Base-by-base conservation (phyloP, 2,329 filamentous ascomycete genomes). In the Penicillium hordei region DNA sequence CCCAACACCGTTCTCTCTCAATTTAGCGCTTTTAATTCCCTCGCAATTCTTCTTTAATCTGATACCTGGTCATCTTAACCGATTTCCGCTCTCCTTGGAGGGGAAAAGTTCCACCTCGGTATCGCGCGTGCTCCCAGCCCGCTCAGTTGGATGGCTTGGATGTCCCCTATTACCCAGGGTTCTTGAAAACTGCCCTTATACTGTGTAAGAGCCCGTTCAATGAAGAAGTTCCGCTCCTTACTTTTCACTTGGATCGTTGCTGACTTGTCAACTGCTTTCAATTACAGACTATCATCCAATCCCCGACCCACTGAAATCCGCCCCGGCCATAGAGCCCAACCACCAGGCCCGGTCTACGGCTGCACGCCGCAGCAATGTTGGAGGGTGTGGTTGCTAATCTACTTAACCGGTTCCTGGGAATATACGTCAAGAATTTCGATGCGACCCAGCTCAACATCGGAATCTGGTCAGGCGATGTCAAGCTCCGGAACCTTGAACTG, bases 341-440 rank as follows among this genome's bases (percentile, higher is more conserved):
- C 57, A 57, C 87, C 86, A 78, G 80, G 86, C 88, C 89, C 72
- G 89, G 89, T 86, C 89, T 71, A 91, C 85, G 89, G 83, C 86
- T 81, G 73, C 73, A 75, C 68, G 69, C 75, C 75, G 75, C 79
- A 82, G 83, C 75, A 71, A 99, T 99, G 94, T 86, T 99, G 80
- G 94, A 99, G 84, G 91, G 93, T 67, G 84, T 99, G 68, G 94
- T 97, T 64, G 92, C 94, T 69, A 95, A 93, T 78, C 83, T 99
- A 82, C 88, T 99, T 69, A 99, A 99, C 82, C 90, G 95, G 81
- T 97, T 99, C 79, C 81, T 99, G 86, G 95, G 94, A 83, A 96
- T 97, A 89, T 99, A 99, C 77, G 93, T 99, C 77, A 93, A 96
- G 84, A 97, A 99, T 79, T 99, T 99, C 75, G 94, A 99, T 77